These are phyloP conservation scores for Ogataea nakhonphanomensis DNA, from an alignment of 805 yeast species.

Conservation along the genomic window DNA sequence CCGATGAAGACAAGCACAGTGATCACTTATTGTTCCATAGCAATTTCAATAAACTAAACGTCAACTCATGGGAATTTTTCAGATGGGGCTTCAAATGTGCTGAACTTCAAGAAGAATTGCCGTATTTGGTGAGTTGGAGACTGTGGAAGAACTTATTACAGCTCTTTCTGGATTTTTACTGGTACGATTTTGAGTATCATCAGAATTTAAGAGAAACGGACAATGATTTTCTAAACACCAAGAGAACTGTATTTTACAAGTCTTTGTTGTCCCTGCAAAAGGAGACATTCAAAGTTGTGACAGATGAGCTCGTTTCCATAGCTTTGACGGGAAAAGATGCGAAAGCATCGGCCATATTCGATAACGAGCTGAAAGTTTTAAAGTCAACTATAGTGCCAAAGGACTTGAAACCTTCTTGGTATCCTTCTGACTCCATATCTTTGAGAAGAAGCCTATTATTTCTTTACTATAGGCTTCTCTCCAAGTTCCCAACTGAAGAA, in stretches of 20 bases:
- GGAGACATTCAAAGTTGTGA: slow-evolving; percentile 9
- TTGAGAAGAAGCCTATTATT: slow-evolving; percentile 13
- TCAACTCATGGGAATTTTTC: slow-evolving; percentile 27
- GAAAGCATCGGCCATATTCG: slow-evolving; percentile 13
- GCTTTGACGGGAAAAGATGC: slow-evolving; percentile 14
- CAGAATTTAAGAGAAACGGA: not conserved
- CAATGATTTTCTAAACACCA: not conserved
- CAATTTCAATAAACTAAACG: slow-evolving; percentile 24
- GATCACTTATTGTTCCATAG: slow-evolving; percentile 23
- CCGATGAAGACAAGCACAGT: slow-evolving; percentile 13
- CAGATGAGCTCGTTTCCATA: slow-evolving; percentile 13
- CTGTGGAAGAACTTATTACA: slow-evolving; percentile 17
- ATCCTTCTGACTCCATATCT: slow-evolving; percentile 15
- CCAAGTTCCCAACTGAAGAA: not conserved
- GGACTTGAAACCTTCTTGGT: not conserved
- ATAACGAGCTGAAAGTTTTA: slow-evolving; percentile 16
- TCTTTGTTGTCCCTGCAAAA: slow-evolving; percentile 7
- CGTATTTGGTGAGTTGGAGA: slow-evolving; percentile 16
- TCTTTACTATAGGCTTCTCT: slow-evolving; percentile 8
- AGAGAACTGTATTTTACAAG: slow-evolving; percentile 5
- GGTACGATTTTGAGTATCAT: slow-evolving; percentile 7
- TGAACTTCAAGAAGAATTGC: slow-evolving; percentile 10
- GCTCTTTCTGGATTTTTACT: slow-evolving; percentile 9
- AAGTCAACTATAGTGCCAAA: slow-evolving; percentile 3
- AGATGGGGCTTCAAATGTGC: slow-evolving; percentile 32